Percentiles rank a stretch among this genome's conserved stretches.
Conservation (phyloP, 2,329 filamentous ascomycete genomes). For the Exophiala oligosperma region DNA sequence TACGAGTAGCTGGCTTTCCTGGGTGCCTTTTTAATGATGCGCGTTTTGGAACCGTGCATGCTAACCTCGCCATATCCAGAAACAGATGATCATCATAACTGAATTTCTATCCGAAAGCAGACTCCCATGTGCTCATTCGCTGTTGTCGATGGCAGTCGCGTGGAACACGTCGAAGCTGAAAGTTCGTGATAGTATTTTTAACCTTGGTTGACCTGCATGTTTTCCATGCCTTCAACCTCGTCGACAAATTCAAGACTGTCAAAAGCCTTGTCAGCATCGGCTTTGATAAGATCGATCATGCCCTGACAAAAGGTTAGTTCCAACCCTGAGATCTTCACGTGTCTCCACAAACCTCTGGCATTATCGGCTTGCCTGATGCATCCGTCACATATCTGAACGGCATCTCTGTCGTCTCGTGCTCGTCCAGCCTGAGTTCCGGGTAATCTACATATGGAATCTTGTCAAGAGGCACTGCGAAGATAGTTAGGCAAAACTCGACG, state of each 20-base stretch:
- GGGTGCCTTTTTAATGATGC: too few species aligned
- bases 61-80: too few species aligned
- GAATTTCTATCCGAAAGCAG: too few species aligned
- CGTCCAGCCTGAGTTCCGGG: slow-evolving; percentile 84
- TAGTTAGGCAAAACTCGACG: background rate
- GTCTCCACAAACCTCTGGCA: slow-evolving; percentile 70
- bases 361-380: slow-evolving; percentile 74
- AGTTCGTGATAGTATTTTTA: slow-evolving; percentile 3
- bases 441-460: slow-evolving; percentile 81
- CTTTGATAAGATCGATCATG: slow-evolving; percentile 90
- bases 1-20: too few species aligned
- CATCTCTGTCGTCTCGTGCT: slow-evolving; percentile 95
- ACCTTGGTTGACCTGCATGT: slow-evolving; percentile 11
- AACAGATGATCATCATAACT: too few species aligned
- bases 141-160: background rate
- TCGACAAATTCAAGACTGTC: slow-evolving; percentile 71
- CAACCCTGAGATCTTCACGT: too few species aligned
- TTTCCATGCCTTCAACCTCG: slow-evolving; percentile 19
- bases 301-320: slow-evolving; percentile 56
- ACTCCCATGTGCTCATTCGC: background rate
- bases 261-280: slow-evolving; percentile 90
- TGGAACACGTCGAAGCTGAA: background rate
- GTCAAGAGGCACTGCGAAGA: slow-evolving; percentile 66
- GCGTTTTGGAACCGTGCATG: too few species aligned
- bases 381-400: slow-evolving; percentile 92